Conservation (phyloP, 805 yeast genomes). For the Scheffersomyces spartinae region DNA sequence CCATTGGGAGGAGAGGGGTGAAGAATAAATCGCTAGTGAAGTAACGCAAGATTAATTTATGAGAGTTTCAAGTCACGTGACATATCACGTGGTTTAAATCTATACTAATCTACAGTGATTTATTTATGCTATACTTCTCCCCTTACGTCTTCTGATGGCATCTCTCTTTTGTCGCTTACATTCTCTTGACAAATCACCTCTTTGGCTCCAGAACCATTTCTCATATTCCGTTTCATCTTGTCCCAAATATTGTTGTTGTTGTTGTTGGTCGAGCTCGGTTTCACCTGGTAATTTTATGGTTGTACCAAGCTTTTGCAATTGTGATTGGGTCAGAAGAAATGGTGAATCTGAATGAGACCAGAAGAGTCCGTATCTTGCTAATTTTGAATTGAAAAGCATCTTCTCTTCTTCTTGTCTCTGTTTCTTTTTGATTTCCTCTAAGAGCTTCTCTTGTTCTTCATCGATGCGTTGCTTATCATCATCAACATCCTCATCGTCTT, state of each 20-base stretch:
- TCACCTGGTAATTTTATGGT: constrained; percentile 27
- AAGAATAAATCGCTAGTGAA: no score
- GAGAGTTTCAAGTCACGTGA: no score
- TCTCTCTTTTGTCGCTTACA: constrained; percentile 71
- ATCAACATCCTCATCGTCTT: constrained; percentile 1
- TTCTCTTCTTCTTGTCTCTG: constrained; percentile 1
- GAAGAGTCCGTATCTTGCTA: no score
- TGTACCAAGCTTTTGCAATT: constrained; percentile 46
- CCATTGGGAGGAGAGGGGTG: no score
- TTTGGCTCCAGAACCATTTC: constrained; percentile 67
- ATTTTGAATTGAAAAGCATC: no score
- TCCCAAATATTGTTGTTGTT: constrained; percentile 13
- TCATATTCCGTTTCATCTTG: constrained; percentile 42
- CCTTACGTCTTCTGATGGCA: constrained; percentile 45
- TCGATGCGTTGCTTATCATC: no score
- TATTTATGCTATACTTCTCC: no score
- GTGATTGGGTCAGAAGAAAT: constrained; percentile 76
- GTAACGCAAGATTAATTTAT: no score
- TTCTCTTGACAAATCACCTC: constrained; percentile 71
- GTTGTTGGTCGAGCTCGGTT: constrained; percentile 9
- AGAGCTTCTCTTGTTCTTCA: no score
- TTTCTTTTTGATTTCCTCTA: no score
- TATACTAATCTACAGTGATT: no score
- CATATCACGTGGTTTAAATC: no score
- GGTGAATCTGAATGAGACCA: constrained; percentile 83